These are phyloP conservation scores for Amphicarpaea edgeworthii DNA, from an alignment of 306 rosid species.

Conservation along the genomic window DNA sequence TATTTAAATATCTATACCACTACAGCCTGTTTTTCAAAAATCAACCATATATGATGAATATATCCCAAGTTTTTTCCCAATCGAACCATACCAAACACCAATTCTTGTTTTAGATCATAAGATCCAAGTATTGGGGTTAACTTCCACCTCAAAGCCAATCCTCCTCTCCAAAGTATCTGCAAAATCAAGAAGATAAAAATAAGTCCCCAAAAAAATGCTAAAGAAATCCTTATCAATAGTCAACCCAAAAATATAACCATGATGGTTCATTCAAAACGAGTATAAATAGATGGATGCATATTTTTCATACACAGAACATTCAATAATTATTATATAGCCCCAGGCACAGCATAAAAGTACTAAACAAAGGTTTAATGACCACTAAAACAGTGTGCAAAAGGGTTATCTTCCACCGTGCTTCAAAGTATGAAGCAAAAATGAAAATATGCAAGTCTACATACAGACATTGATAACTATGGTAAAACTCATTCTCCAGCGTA, in stretches of 20 bases:
- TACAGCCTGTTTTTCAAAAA: constrained; percentile 41
- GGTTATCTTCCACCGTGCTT: not conserved
- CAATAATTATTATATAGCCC: not conserved
- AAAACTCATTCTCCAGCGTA: not conserved
- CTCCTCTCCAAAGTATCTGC: constrained; percentile 32
- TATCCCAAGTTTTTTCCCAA: constrained; percentile 34
- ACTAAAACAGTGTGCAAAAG: not conserved
- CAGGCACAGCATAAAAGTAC: not conserved
- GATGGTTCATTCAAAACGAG: not conserved
- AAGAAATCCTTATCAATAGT: constrained; percentile 18
- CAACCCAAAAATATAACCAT: not conserved
- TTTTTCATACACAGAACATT: not conserved
- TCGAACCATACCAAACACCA: constrained; percentile 24
- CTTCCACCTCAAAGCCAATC: constrained; percentile 37
- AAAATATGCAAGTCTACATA: not conserved
- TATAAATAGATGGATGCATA: not conserved
- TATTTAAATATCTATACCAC: constrained; percentile 42
- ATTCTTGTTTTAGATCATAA: constrained; percentile 19
- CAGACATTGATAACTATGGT: too few species aligned
- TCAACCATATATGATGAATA: constrained; percentile 20
- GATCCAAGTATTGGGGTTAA: constrained; percentile 42
- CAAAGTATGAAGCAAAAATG: not conserved
- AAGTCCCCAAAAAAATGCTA: not conserved
- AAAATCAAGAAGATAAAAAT: not conserved
- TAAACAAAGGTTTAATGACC: not conserved